Base-by-base conservation (phyloP, 2,329 filamentous ascomycete genomes). In the Penicillium glabrum region DNA sequence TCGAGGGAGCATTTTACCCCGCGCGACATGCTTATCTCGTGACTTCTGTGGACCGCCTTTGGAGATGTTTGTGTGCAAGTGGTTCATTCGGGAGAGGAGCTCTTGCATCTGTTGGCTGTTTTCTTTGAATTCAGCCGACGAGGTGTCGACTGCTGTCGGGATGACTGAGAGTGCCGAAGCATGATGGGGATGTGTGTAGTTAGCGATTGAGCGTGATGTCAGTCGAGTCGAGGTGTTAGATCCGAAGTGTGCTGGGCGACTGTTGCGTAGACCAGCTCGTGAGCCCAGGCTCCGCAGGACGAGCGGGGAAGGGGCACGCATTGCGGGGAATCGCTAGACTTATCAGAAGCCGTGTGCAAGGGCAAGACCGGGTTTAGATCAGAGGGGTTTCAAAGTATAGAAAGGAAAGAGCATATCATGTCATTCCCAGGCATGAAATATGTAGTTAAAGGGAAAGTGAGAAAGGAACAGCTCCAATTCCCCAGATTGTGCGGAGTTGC, bases 1-100 rank as follows among this genome's bases (percentile, higher is more conserved):
- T 62, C 95, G 82, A 2, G 93, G 91, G 55, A 99, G 83, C 92
- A 98, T 96, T 82, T 98, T 98, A 62, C 91, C 90, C 66, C 93
- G 83, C 33, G 88, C 85, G 23, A 96, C 76, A 71, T 98, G 93
- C 79, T 97, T 97, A 62, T 93, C 86, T 57, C 89, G 83, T 4
- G 93, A 90, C 74, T 95, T 95, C 56, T 87, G 83, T 1, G 90
- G 79, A 0, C 95, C 95, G 52, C 93, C 93, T 61, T 84, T 82
- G 50, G 91, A 85, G 55, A 91, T 89, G 63, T 82, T 86, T 46
- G 80, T 77, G 57, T 93, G 91, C 57, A 98, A 81, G 52, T 81
- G 79, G 58, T 87, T 83, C 67, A 98, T 82, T 21, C 83, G 83
- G 54, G 80, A 78, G 69, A 91, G 86, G 53, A 92, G 83, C 65